These are phyloP conservation scores for Persicaria tinctoria DNA, from an alignment of 148 eudicot species.

Conservation along the genomic window DNA sequence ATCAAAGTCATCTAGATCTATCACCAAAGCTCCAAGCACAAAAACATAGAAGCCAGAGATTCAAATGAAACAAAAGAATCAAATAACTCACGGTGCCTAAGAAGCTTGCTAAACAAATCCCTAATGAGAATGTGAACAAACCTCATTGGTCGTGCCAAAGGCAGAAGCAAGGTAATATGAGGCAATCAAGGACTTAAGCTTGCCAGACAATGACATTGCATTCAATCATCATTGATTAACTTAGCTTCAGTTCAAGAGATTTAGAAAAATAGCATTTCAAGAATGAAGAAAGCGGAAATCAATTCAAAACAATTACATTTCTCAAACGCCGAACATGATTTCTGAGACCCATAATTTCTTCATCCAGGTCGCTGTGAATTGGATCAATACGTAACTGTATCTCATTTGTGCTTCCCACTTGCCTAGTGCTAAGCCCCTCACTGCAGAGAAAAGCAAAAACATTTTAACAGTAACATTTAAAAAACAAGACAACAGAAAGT, in stretches of 20 bases:
- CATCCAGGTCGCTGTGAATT: conserved; percentile 53
- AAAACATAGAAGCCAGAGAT: background rate
- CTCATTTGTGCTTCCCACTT: too few relatives aligned
- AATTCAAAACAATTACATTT: conserved; percentile 40
- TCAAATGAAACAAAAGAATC: background rate
- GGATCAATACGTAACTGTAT: too few relatives aligned
- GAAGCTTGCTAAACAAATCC: background rate
- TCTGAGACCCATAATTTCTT: conserved; percentile 64
- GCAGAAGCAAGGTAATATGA: too few relatives aligned
- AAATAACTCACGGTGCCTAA: background rate
- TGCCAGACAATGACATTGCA: too few relatives aligned
- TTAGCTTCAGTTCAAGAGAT: background rate
- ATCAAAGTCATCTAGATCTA: background rate
- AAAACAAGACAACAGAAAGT: background rate
- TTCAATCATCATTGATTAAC: background rate
- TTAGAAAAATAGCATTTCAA: background rate
- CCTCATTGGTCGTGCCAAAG: too few relatives aligned
- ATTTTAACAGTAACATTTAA: background rate
- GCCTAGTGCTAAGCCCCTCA: background rate
- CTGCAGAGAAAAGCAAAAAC: conserved; percentile 23
- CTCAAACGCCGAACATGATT: conserved; percentile 68
- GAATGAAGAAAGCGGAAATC: background rate
- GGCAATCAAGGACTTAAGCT: too few relatives aligned
- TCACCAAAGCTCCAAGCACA: background rate
- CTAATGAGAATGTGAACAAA: too few relatives aligned